Percentiles rank a stretch among this genome's conserved stretches.
phyloP scores from a whole-genome alignment of 2,329 filamentous ascomycete genomes.

The Pestalotiopsis fici region DNA sequence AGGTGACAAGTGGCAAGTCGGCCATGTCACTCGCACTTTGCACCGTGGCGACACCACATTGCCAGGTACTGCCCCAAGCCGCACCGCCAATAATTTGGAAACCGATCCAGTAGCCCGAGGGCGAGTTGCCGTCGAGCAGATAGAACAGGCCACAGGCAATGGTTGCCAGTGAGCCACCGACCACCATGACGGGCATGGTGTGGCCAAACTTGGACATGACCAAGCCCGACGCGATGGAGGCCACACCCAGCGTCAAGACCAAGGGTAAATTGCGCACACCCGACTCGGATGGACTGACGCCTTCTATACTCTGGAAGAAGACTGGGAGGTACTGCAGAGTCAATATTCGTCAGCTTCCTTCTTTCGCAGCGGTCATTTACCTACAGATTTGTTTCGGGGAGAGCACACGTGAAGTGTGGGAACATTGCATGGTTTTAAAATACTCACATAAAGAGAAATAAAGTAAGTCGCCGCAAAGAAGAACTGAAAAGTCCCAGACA shows the following conservation, averaged over 20 bases:
- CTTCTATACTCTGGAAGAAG: slow-evolving; percentile 25
- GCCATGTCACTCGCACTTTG: slow-evolving; percentile 28
- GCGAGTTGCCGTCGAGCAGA: slow-evolving; percentile 24
- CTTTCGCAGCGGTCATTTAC: no score
- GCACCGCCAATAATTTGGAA: slow-evolving; percentile 18
- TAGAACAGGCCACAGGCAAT: slow-evolving; percentile 31
- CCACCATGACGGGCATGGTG: slow-evolving; percentile 34
- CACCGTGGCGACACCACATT: slow-evolving; percentile 38
- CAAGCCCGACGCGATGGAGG: slow-evolving; percentile 25
- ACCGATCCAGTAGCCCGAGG: slow-evolving; percentile 33
- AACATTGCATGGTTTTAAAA: no score
- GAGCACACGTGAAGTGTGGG: no score
- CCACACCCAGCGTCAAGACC: slow-evolving; percentile 34
- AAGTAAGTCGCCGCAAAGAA: background rate
- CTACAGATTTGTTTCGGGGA: no score
- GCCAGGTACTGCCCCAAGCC: slow-evolving; percentile 23
- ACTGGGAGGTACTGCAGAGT: slow-evolving; percentile 34
- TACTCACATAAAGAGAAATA: slow-evolving; percentile 21
- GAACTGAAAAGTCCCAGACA: slow-evolving; percentile 30
- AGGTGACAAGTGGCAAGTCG: slow-evolving; percentile 32
- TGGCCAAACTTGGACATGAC: slow-evolving; percentile 26
- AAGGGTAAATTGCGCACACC: slow-evolving; percentile 37
- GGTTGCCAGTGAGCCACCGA: slow-evolving; percentile 32
- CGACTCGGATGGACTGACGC: slow-evolving; percentile 27
- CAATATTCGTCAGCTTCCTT: no score